phyloP scores from a whole-genome alignment of 1,284 basidiomycete genomes.

The Leccinum fallax region DNA sequence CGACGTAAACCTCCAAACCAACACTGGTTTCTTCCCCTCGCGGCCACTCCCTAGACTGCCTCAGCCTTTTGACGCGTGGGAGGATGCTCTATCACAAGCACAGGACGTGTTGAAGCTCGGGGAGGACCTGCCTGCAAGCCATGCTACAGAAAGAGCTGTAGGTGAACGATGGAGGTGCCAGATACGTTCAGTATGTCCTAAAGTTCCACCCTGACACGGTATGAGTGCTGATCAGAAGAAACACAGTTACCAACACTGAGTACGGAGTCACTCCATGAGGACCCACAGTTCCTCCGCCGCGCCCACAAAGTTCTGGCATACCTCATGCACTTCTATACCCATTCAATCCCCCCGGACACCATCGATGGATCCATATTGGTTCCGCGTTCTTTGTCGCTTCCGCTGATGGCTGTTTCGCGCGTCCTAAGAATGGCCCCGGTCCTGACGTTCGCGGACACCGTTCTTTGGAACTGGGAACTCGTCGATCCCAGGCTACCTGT shows the following conservation, averaged over 20 bases:
- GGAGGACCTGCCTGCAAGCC: slow-evolving; percentile 54
- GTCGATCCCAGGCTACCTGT: slow-evolving; percentile 55
- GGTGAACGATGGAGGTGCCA: slow-evolving; percentile 69
- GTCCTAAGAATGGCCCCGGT: slow-evolving; percentile 87
- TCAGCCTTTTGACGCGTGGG: slow-evolving; percentile 70
- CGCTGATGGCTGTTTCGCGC: slow-evolving; percentile 76
- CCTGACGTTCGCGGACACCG: slow-evolving; percentile 94
- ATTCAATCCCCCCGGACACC: slow-evolving; percentile 63
- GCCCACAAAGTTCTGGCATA: slow-evolving; percentile 90
- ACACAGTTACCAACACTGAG: slow-evolving; percentile 70
- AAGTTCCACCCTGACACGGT: slow-evolving; percentile 3
- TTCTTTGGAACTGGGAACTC: slow-evolving; percentile 91
- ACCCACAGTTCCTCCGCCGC: slow-evolving; percentile 70
- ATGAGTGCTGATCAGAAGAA: slow-evolving; percentile 19
- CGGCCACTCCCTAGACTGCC: slow-evolving; percentile 64
- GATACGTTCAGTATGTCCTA: slow-evolving; percentile 60
- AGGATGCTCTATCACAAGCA: slow-evolving; percentile 61
- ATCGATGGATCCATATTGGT: slow-evolving; percentile 51
- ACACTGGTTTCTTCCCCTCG: slow-evolving; percentile 89
- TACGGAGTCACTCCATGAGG: slow-evolving; percentile 50
- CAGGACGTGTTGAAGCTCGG: slow-evolving; percentile 62
- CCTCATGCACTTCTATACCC: slow-evolving; percentile 88
- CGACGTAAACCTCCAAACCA: slow-evolving; percentile 75
- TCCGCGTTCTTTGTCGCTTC: slow-evolving; percentile 80
- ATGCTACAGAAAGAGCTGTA: slow-evolving; percentile 49